Conservation (phyloP, 2,329 filamentous ascomycete genomes). For the Neonectria coccinea region DNA sequence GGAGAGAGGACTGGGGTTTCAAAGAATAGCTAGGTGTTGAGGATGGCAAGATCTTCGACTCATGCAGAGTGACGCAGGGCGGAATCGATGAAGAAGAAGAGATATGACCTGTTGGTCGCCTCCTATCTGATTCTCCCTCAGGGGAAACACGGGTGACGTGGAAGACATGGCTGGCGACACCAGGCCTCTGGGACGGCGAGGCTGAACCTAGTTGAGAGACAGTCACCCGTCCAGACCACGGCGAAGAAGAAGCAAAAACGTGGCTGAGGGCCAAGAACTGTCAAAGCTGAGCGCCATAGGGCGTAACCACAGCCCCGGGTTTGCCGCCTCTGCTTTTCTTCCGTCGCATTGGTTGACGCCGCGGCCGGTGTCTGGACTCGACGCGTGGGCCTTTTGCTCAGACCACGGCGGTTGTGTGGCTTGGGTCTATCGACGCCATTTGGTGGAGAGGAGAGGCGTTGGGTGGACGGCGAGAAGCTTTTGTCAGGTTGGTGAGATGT, state of each 20-base stretch:
- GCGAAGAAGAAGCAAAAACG: background rate
- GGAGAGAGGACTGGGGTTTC: background rate
- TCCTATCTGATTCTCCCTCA: background rate
- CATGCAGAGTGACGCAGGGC: background rate
- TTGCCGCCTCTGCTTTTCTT: background rate
- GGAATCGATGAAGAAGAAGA: background rate
- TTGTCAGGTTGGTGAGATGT: background rate
- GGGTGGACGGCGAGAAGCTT: background rate
- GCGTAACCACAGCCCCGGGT: background rate
- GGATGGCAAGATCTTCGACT: background rate
- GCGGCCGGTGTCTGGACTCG: background rate
- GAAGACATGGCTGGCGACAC: background rate
- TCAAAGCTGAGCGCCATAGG: background rate
- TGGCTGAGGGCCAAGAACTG: background rate
- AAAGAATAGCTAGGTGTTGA: background rate
- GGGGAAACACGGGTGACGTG: background rate
- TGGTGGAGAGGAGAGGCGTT: background rate
- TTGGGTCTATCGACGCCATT: background rate
- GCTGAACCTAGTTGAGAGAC: background rate
- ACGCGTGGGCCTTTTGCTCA: background rate
- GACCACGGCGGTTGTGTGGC: background rate
- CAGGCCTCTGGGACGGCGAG: background rate
- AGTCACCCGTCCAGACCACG: background rate
- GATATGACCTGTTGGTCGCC: background rate
- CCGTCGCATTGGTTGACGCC: background rate